phyloP scores from a whole-genome alignment of 1,284 basidiomycete genomes.

The Leccinum ponderosum region DNA sequence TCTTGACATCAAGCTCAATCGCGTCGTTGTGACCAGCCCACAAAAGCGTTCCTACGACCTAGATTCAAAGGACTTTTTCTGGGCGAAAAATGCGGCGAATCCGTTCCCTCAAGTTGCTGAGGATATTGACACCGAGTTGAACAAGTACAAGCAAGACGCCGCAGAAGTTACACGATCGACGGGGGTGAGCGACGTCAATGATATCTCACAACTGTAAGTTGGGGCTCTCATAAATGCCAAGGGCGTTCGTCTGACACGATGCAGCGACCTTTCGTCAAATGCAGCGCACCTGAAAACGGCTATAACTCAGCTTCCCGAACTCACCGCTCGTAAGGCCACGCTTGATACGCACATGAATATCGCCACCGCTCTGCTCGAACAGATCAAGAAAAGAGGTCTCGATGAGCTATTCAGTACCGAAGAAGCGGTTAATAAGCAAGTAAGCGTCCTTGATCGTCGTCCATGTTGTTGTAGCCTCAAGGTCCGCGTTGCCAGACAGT shows the following conservation, averaged over 20 bases:
- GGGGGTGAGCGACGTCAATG: conserved; percentile 94
- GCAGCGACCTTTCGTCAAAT: conserved; percentile 87
- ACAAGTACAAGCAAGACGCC: conserved; percentile 95
- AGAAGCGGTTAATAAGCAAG: conserved; percentile 86
- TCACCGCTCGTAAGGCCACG: conserved; percentile 95
- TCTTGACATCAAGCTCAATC: conserved; percentile 95
- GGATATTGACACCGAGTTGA: conserved; percentile 93
- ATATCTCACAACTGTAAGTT: conserved; percentile 88
- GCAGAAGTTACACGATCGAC: conserved; percentile 97
- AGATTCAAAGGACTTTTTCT: conserved; percentile 99
- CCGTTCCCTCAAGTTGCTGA: conserved; percentile 99
- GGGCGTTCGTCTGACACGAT: conserved; percentile 11
- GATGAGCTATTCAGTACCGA: conserved; percentile 98
- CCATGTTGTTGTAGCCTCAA: conserved; percentile 10
- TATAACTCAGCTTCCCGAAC: conserved; percentile 96
- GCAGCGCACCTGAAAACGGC: conserved; percentile 96
- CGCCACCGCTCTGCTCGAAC: conserved; percentile 91
- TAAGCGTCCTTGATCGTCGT: conserved; percentile 25
- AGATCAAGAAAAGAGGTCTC: conserved; percentile 93
- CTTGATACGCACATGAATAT: conserved; percentile 99
- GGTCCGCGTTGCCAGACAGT: conserved; percentile 54
- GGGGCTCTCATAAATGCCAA: not conserved
- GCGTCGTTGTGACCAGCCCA: conserved; percentile 78
- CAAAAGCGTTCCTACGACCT: conserved; percentile 94
- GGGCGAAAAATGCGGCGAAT: conserved; percentile 94